Conservation (phyloP, 768 basidiomycete species). For the Lentinula boryana region DNA sequence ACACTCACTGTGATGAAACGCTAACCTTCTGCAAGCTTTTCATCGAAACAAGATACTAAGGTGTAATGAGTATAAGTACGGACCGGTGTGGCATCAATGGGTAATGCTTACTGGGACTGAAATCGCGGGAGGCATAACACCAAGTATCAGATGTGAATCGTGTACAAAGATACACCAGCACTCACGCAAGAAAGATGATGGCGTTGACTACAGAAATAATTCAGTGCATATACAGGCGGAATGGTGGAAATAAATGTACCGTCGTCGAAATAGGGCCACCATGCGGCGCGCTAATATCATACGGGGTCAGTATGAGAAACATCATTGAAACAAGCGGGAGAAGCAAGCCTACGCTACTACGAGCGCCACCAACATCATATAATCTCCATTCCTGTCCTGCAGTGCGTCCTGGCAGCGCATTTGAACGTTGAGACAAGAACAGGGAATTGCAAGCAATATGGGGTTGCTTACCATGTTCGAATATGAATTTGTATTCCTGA, state of each 20-base stretch:
- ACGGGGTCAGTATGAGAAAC: constrained; percentile 4
- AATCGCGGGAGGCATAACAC: neutral
- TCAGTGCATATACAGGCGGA: neutral
- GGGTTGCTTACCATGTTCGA: constrained; percentile 51
- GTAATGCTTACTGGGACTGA: constrained; percentile 34
- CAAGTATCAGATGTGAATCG: neutral
- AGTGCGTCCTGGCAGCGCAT: constrained; percentile 38
- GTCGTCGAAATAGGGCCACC: constrained; percentile 81
- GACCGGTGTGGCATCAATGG: neutral
- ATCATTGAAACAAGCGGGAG: constrained; percentile 10
- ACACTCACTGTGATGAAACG: neutral
- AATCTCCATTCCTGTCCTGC: constrained; percentile 71
- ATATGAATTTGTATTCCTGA: constrained; percentile 64
- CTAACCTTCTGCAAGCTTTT: constrained; percentile 57
- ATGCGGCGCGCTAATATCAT: constrained; percentile 52
- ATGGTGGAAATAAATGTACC: constrained; percentile 24
- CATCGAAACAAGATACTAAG: constrained; percentile 76
- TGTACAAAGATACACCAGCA: constrained; percentile 4
- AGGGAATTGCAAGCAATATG: neutral
- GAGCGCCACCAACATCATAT: constrained; percentile 77
- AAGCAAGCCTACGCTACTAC: constrained; percentile 49
- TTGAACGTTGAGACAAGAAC: neutral
- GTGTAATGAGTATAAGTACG: constrained; percentile 7
- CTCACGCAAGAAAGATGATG: constrained; percentile 76
- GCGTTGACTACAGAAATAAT: constrained; percentile 47